Evolutionary conservation across 345 rosid genomes (phyloP).

Genomic region (Limnanthes douglasii): DNA sequence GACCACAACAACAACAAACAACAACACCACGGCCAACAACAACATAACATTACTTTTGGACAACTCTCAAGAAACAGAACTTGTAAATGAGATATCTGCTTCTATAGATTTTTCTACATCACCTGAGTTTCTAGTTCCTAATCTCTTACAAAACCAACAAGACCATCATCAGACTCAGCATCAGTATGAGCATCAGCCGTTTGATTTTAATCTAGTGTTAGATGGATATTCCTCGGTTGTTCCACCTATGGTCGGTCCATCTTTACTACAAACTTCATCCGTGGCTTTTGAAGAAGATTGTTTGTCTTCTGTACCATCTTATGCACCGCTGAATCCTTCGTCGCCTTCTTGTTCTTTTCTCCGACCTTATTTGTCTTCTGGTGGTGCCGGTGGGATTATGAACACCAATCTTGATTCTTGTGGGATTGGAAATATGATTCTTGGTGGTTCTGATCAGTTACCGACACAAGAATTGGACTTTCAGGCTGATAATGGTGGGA

Average conservation of each 20-base stretch:
- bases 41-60: constrained; percentile 39
- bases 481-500: constrained; percentile 51
- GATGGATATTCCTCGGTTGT: no score
- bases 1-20: constrained; percentile 10
- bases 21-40: constrained; percentile 10
- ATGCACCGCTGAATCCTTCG: constrained; percentile 35
- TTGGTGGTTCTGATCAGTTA: constrained; percentile 26
- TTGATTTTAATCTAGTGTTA: no score
- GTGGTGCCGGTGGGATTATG: constrained; percentile 26
- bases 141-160: constrained; percentile 27
- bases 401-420: constrained; percentile 21
- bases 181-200: no score
- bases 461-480: constrained; percentile 39
- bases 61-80: constrained; percentile 50
- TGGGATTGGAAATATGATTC: constrained; percentile 24
- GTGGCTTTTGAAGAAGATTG: constrained; percentile 53
- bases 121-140: constrained; percentile 34
- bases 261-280: constrained; percentile 20
- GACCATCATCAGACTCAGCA: constrained; percentile 10
- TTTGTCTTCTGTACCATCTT: constrained; percentile 59
- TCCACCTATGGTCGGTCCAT: constrained; percentile 11
- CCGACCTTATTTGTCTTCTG: constrained; percentile 22
- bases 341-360: constrained; percentile 38
- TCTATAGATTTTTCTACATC: constrained; percentile 75
- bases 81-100: constrained; percentile 63